Conservation (phyloP, 2,329 filamentous ascomycete species). For the Fusarium paranaense region DNA sequence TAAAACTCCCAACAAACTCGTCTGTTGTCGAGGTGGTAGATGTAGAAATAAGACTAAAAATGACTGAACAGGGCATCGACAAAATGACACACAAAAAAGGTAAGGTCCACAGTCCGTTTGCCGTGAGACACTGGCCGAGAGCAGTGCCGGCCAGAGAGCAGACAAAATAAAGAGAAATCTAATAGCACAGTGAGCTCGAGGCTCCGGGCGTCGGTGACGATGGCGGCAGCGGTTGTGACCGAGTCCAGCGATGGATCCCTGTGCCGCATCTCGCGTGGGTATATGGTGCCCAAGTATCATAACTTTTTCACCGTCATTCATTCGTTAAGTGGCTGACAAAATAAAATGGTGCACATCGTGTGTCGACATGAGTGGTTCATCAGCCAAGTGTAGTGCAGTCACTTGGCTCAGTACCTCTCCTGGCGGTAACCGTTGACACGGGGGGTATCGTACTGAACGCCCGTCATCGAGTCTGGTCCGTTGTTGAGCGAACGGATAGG, state of each 20-base stretch:
- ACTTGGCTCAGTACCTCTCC: slow-evolving; percentile 49
- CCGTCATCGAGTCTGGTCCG: slow-evolving; percentile 72
- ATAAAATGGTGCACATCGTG: slow-evolving; percentile 19
- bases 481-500: slow-evolving; percentile 66
- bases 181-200: slow-evolving; percentile 34
- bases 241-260: slow-evolving; percentile 14
- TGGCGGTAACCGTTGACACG: slow-evolving; percentile 60
- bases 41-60: slow-evolving; percentile 26
- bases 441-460: slow-evolving; percentile 70
- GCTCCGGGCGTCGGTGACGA: slow-evolving; percentile 17
- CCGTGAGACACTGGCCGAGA: slow-evolving; percentile 29
- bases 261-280: slow-evolving; percentile 22
- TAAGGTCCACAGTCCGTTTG: slow-evolving; percentile 17
- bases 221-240: slow-evolving; percentile 13
- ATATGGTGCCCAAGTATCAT: slow-evolving; percentile 34
- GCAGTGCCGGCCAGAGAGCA: slow-evolving; percentile 20
- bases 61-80: slow-evolving; percentile 16
- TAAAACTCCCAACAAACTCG: slow-evolving; percentile 30
- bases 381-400: neutral
- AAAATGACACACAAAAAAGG: slow-evolving; percentile 8
- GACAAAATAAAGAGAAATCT: slow-evolving; percentile 33
- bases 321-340: slow-evolving; percentile 39
- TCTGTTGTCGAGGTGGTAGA: slow-evolving; percentile 10
- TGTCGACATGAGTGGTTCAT: neutral
- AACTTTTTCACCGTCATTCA: slow-evolving; percentile 45